These are phyloP conservation scores for Calophaca sinica DNA, from an alignment of 306 rosid genomes.

Conservation along the genomic window DNA sequence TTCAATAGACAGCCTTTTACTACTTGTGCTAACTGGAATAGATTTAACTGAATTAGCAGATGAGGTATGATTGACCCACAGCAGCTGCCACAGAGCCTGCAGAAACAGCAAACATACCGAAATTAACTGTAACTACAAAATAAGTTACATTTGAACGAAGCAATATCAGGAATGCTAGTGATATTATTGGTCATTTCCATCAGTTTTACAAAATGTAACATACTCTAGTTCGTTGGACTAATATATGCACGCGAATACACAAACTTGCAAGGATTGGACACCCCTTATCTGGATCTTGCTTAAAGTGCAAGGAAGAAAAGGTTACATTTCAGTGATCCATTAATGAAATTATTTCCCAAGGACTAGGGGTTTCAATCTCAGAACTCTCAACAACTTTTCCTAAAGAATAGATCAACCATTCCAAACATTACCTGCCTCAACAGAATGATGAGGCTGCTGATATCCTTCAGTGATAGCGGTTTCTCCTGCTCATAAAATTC, in stretches of 20 bases:
- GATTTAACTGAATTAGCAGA: slow-evolving; percentile 60
- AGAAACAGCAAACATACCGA: slow-evolving; percentile 44
- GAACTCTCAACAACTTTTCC: slow-evolving; percentile 38
- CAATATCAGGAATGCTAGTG: slow-evolving; percentile 20
- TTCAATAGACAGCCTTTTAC: slow-evolving; percentile 72
- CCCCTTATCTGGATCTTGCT: slow-evolving; percentile 26
- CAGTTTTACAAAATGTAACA: slow-evolving; percentile 12
- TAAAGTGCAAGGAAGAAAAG: slow-evolving; percentile 22
- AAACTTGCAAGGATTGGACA: slow-evolving; percentile 33
- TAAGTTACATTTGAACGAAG: slow-evolving; percentile 16
- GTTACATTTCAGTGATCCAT: slow-evolving; percentile 20
- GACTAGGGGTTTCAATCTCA: slow-evolving; percentile 35
- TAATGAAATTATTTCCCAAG: slow-evolving; percentile 19
- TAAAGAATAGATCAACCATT: slow-evolving; percentile 33
- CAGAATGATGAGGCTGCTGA: slow-evolving; percentile 77
- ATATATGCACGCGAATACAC: slow-evolving; percentile 15
- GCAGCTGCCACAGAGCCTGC: slow-evolving; percentile 98
- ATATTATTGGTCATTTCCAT: slow-evolving; percentile 13
- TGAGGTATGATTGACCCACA: slow-evolving; percentile 80
- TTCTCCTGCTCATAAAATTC: slow-evolving; percentile 97
- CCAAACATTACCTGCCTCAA: slow-evolving; percentile 80
- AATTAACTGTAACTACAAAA: slow-evolving; percentile 38
- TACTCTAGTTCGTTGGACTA: slow-evolving; percentile 17
- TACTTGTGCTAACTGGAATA: slow-evolving; percentile 48
- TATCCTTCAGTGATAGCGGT: slow-evolving; percentile 88